Evolutionary conservation across 768 basidiomycete species (phyloP), one percentile per base, ranked within the genome.

Genomic region (Collybia sp.): DNA sequence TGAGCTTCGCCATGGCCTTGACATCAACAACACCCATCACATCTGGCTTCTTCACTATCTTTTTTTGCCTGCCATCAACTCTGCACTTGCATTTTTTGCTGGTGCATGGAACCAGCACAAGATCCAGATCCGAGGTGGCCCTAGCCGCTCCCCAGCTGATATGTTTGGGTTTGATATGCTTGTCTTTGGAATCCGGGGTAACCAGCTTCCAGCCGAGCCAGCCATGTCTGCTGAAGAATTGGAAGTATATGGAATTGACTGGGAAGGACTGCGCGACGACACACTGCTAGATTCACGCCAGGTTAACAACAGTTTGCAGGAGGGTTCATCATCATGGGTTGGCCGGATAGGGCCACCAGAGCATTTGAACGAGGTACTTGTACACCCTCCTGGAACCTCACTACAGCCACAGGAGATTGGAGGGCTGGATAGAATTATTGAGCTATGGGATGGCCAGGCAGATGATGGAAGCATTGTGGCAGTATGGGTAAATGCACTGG

Each of bases 11-110:
- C 39, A 60, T 31, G 49, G 57, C 0, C 58, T 75, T 0, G 47
- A 69, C 35, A 46, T 43, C 2, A 42, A 58, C 13, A 32, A 49
- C 6, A 32, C 53, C 6, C 50, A 44, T 11, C 70, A 72, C 45
- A 65, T 71, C 34, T 75, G 71, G 69, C 56, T 73, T 3, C 51
- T 70, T 1, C 69, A 69, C 37, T 47, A 60, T 34, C 57, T 73
- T 0, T 74, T 75, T 45, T 59, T 72, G 1, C 8, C 36, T 2
- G 15, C 39, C 0, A 55, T 71, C 30, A 65, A 71, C 44, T 11
- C 44, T 2, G 65, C 75, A 42, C 55, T 58, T 12, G 38, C 37
- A 6, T 43, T 51, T 2, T 76, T 65, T 63, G 57, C 56, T 0
- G 49, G 55, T 1, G 38, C 57, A 2, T 72, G 70, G 70, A 72